Percentiles rank a stretch among this genome's conserved stretches.
Conservation (phyloP, 495 filamentous ascomycete genomes). For the Trichoderma virens region DNA sequence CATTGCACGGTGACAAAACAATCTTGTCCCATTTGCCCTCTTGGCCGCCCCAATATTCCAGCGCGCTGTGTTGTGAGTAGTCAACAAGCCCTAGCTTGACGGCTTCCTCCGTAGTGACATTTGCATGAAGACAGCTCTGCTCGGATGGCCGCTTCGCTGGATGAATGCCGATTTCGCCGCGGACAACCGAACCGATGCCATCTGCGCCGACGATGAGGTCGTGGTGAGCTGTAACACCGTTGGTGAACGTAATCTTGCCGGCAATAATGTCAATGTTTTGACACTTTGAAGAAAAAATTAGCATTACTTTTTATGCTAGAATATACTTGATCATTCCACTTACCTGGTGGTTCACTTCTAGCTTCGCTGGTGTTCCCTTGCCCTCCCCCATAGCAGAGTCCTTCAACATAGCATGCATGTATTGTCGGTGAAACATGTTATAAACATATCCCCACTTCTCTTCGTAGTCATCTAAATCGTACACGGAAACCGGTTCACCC, state of each 20-base stretch:
- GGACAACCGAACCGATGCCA: slow-evolving; percentile 17
- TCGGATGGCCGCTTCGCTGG: slow-evolving; percentile 15
- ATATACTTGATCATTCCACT: neutral
- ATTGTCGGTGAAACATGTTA: slow-evolving; percentile 49
- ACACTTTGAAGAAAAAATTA: slow-evolving; percentile 15
- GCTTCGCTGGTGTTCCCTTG: slow-evolving; percentile 32
- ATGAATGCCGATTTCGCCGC: slow-evolving; percentile 14
- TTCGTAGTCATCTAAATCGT: slow-evolving; percentile 31
- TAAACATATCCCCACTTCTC: slow-evolving; percentile 26
- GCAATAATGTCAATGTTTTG: slow-evolving; percentile 22
- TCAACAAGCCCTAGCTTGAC: slow-evolving; percentile 34
- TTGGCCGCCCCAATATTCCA: slow-evolving; percentile 45
- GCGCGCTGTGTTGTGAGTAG: slow-evolving; percentile 35
- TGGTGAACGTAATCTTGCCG: slow-evolving; percentile 23
- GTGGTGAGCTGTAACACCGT: slow-evolving; percentile 18
- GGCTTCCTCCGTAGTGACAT: slow-evolving; percentile 26
- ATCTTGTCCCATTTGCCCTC: slow-evolving; percentile 39
- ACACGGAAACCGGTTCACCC: slow-evolving; percentile 38
- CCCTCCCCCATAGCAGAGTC: slow-evolving; percentile 38
- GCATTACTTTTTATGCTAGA: neutral
- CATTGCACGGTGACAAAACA: slow-evolving; percentile 41
- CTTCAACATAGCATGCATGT: slow-evolving; percentile 50
- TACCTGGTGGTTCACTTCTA: slow-evolving; percentile 38
- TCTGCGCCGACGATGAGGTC: slow-evolving; percentile 25
- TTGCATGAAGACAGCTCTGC: slow-evolving; percentile 15